A percentile compares a stretch with the other conserved stretches of the same genome.
Evolutionary conservation across 2,329 filamentous ascomycete genomes (phyloP).

Genomic region (Aspergillus glaucus): DNA sequence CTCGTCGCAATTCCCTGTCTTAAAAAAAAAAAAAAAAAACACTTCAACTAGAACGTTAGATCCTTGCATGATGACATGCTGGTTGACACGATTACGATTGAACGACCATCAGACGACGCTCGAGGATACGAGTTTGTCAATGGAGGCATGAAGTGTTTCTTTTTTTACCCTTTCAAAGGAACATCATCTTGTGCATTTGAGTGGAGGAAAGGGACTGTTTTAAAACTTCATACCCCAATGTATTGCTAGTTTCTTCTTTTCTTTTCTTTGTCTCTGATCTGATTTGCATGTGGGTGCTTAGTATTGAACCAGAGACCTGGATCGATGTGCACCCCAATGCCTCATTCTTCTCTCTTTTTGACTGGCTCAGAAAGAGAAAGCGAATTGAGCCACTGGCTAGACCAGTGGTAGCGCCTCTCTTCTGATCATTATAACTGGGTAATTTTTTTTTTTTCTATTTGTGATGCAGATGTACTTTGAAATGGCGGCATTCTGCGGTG

Average conservation of each 20-base stretch:
- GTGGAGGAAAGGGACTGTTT: not conserved
- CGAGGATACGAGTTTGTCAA: not conserved
- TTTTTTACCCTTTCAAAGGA: not conserved
- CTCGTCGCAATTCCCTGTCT: conserved; percentile 19
- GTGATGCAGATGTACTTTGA: not conserved
- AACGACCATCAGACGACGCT: not conserved
- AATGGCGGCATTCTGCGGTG: not conserved
- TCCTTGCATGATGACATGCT: not conserved
- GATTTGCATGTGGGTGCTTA: not conserved
- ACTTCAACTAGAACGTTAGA: not conserved
- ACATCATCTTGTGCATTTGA: not conserved
- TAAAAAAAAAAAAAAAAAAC: conserved; percentile 10
- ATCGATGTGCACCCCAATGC: too few species aligned
- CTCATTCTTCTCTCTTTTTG: not conserved
- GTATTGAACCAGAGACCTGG: too few species aligned
- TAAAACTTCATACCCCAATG: not conserved
- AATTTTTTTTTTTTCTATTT: not conserved
- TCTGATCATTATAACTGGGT: not conserved
- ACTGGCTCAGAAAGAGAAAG: not conserved
- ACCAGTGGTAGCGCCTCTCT: not conserved
- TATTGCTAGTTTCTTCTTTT: not conserved
- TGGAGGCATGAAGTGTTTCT: not conserved
- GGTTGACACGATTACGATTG: not conserved
- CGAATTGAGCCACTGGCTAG: not conserved
- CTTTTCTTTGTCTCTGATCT: not conserved